These are phyloP conservation scores for Amaranthus palmeri DNA, from an alignment of 148 eudicot genomes.

Conservation along the genomic window DNA sequence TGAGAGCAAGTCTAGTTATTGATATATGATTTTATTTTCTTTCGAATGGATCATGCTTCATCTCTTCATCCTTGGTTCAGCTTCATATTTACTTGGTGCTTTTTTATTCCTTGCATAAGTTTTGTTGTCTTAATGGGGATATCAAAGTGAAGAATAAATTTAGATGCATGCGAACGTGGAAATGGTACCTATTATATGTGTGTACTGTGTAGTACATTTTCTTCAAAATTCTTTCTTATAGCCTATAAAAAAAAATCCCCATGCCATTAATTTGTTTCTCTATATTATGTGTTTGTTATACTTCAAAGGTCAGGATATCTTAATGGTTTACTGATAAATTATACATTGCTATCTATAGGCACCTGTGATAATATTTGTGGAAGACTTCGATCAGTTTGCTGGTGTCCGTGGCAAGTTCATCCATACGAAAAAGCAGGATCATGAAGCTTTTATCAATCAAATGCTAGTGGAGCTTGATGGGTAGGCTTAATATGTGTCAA, in stretches of 20 bases:
- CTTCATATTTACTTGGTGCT: background rate
- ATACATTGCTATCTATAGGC: slow-evolving; percentile 50
- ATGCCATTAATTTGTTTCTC: background rate
- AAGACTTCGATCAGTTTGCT: slow-evolving; percentile 89
- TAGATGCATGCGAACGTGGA: background rate
- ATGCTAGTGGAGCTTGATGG: slow-evolving; percentile 98
- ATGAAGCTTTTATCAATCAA: slow-evolving; percentile 96
- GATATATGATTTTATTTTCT: background rate
- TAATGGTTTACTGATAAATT: slow-evolving; percentile 5
- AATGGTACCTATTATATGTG: background rate
- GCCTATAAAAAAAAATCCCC: background rate
- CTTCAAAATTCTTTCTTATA: background rate
- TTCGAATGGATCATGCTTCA: background rate
- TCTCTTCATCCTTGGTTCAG: too few species aligned
- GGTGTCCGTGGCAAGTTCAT: slow-evolving; percentile 90
- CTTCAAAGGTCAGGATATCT: background rate
- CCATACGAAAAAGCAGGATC: slow-evolving; percentile 93
- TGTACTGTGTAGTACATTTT: background rate
- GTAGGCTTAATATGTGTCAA: slow-evolving; percentile 26
- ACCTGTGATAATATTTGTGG: slow-evolving; percentile 92
- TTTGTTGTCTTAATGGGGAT: background rate
- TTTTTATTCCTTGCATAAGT: background rate
- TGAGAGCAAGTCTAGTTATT: background rate
- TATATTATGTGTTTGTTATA: background rate
- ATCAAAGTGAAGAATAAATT: background rate